Conservation (phyloP, 2,329 filamentous ascomycete genomes). For the Monilinia aucupariae region DNA sequence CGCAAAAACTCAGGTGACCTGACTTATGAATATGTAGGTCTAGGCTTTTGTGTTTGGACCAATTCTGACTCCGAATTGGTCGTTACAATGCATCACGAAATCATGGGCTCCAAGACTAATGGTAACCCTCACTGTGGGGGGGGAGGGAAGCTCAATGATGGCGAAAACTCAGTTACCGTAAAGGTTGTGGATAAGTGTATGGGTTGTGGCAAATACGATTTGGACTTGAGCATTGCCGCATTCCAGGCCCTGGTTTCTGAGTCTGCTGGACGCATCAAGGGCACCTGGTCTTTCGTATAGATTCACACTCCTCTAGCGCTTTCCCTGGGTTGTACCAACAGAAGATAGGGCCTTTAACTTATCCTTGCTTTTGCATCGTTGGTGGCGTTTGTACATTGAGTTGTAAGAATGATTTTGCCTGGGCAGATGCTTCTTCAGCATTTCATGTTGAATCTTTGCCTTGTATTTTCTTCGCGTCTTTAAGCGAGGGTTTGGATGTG, state of each 20-base stretch:
- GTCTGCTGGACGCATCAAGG: slow-evolving; percentile 39
- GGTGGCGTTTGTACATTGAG: neutral
- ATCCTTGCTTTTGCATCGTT: neutral
- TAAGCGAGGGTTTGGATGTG: neutral
- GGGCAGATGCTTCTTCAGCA: neutral
- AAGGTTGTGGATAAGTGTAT: slow-evolving; percentile 70
- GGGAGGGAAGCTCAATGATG: slow-evolving; percentile 58
- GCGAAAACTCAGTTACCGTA: slow-evolving; percentile 54
- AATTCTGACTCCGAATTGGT: slow-evolving; percentile 53
- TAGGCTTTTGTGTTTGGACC: slow-evolving; percentile 62
- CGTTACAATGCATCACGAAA: slow-evolving; percentile 59
- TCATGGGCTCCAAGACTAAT: slow-evolving; percentile 63
- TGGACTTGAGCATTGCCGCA: slow-evolving; percentile 56
- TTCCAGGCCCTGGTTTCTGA: slow-evolving; percentile 49
- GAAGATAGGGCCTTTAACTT: neutral
- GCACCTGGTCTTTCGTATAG: slow-evolving; percentile 43
- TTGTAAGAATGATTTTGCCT: neutral
- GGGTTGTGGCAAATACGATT: slow-evolving; percentile 51
- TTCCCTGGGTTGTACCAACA: neutral
- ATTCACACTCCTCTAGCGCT: neutral
- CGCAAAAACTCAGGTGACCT: slow-evolving; percentile 52
- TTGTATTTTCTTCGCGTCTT: neutral
- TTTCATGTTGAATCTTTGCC: neutral
- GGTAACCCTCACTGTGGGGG: slow-evolving; percentile 65
- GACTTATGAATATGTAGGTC: slow-evolving; percentile 67